Conservation (phyloP, 1,284 basidiomycete species). For the Ceratobasidium papillatum region DNA sequence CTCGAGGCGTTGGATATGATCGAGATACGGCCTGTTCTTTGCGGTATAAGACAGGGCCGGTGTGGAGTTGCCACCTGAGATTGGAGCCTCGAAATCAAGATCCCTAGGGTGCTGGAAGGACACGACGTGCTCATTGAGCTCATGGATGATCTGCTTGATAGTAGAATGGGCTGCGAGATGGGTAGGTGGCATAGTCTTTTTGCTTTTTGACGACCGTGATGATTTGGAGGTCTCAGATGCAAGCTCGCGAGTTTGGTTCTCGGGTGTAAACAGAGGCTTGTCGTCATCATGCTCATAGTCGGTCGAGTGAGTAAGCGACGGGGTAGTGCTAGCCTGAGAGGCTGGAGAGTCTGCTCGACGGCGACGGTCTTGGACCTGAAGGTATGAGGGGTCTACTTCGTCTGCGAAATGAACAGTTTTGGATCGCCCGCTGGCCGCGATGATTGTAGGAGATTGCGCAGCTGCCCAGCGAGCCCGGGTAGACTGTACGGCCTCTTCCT, state of each 20-base stretch:
- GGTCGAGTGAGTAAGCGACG: conserved; percentile 12
- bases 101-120: conserved; percentile 12
- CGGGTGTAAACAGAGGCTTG: conserved; percentile 6
- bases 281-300: conserved; percentile 3
- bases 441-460: not conserved
- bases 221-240: not conserved
- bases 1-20: conserved; percentile 16
- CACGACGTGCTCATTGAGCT: not conserved
- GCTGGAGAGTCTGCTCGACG: not conserved
- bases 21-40: conserved; percentile 5
- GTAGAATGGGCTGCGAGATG: not conserved
- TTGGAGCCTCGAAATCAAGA: conserved; percentile 13
- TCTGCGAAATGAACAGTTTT: conserved; percentile 1
- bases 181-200: not conserved
- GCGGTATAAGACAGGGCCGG: not conserved
- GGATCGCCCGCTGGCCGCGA: not conserved
- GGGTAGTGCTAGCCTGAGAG: not conserved
- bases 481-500: not conserved
- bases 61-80: not conserved
- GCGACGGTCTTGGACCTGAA: not conserved
- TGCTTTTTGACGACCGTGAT: not conserved
- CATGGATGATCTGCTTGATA: not conserved
- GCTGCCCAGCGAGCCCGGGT: conserved; percentile 13
- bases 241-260: not conserved
- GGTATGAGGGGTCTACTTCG: not conserved